Evolutionary conservation across 2,329 filamentous ascomycete genomes (phyloP), one percentile per base, ranked within the genome.

Genomic region (Apiospora arundinis): DNA sequence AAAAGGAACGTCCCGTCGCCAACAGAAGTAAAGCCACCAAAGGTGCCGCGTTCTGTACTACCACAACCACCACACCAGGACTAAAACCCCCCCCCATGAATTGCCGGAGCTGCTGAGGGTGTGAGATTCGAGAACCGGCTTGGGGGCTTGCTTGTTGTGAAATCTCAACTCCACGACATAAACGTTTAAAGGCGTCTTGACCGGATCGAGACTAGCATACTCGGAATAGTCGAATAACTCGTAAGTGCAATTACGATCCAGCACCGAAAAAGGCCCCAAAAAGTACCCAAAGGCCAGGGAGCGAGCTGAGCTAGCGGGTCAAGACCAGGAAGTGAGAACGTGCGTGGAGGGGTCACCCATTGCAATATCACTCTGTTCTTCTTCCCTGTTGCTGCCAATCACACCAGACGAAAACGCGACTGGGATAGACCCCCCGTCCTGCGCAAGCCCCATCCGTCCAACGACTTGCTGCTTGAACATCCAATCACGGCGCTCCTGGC

Each of bases 201-300:
- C 56, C 56, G 32, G 32, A 40, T 63, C 32, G 4, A 63, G 56
- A 12, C 56, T 63, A 63, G 56, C 8, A 37, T 40, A 8, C 28
- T 37, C 56, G 32, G 32, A 63, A 63, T 63, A 37, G 28, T 63
- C 40, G n/a, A 63, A 60, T 60, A 60, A 60, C 52, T 60, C 52
- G 52, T 60, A 60, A 60, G 52, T 60, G 52, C 52, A 60, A 60
- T 60, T 60, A 60, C 52, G 52, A 60, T 60, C 52, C 52, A 60
- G 52, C 28, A 60, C 52, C 52, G 8, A 28, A 32, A 32, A 28
- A 32, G 49, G 16, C 49, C 16, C 49, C 49, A 60, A 37, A 32
- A 25, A n/a, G 48, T n/a, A 12, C 48, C n/a, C 25, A 52, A n/a
- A 52, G 52, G 52, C 52, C 56, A 40, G 32, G 32, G 9, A 40